Evolutionary conservation across 345 rosid genomes (phyloP).

Genomic region (Cardamine resedifolia): DNA sequence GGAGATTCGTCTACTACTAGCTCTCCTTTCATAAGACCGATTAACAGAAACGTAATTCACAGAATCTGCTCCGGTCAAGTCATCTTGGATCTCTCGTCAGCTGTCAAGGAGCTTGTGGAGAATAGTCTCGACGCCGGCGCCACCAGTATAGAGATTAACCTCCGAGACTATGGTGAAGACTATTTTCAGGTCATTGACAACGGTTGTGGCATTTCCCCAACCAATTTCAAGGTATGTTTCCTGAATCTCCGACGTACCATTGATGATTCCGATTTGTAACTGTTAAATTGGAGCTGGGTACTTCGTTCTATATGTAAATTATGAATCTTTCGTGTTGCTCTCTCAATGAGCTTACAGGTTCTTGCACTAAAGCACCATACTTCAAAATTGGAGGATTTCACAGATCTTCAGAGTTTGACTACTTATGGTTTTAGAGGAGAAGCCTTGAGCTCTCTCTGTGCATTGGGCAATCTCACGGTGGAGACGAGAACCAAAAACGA

Average conservation of each 20-base stretch:
- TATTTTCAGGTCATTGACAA: conserved; percentile 91
- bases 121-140: conserved; percentile 98
- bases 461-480: conserved; percentile 72
- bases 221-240: conserved; percentile 65
- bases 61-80: conserved; percentile 93
- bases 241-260: neutral
- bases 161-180: conserved; percentile 80
- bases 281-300: neutral
- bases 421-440: conserved; percentile 97
- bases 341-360: conserved; percentile 46
- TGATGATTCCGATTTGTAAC: neutral
- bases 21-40: conserved; percentile 59
- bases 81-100: conserved; percentile 87
- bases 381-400: conserved; percentile 80
- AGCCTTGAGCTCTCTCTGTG: conserved; percentile 91
- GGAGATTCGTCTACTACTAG: conserved; percentile 21
- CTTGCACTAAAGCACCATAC: conserved; percentile 93
- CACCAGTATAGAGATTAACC: conserved; percentile 70
- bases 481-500: conserved; percentile 80
- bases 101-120: conserved; percentile 95
- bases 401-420: conserved; percentile 72
- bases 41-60: conserved; percentile 74
- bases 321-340: neutral
- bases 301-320: neutral
- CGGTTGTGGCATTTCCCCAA: conserved; percentile 86